Evolutionary conservation across 441 rosid genomes (phyloP).

Genomic region (Bruguiera hainesii): DNA sequence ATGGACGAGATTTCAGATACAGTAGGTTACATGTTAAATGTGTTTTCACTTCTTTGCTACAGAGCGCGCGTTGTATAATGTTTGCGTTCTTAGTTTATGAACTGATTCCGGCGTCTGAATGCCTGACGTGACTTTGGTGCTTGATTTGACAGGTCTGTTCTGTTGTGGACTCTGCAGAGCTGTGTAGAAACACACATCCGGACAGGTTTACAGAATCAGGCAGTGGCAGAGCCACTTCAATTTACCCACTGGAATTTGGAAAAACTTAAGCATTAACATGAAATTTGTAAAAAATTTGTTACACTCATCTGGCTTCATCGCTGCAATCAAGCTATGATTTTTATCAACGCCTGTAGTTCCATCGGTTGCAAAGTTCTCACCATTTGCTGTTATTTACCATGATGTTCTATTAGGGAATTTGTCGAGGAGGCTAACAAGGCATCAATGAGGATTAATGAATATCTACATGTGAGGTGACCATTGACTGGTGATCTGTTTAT

Average conservation of each 20-base stretch:
- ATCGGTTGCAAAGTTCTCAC: not conserved
- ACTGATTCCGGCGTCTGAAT: not conserved
- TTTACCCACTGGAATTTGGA: not conserved
- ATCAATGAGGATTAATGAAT: slow-evolving; percentile 75
- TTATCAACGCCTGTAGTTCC: not conserved
- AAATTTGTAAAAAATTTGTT: too few species aligned
- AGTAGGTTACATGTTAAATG: slow-evolving; percentile 33
- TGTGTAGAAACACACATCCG: slow-evolving; percentile 93
- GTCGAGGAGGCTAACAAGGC: slow-evolving; percentile 90
- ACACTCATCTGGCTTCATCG: too few species aligned
- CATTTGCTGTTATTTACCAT: not conserved
- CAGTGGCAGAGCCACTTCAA: too few species aligned
- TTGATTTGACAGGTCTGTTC: slow-evolving; percentile 64
- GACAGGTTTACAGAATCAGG: slow-evolving; percentile 47
- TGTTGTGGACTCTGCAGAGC: slow-evolving; percentile 95
- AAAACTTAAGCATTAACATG: too few species aligned
- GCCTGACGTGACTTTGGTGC: slow-evolving; percentile 12
- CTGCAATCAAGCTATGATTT: not conserved
- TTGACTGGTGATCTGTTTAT: slow-evolving; percentile 54
- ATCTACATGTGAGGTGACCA: slow-evolving; percentile 99
- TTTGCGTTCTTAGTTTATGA: not conserved
- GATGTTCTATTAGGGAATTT: slow-evolving; percentile 56
- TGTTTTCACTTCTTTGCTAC: slow-evolving; percentile 2
- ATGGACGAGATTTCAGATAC: slow-evolving; percentile 95
- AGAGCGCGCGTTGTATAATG: not conserved